Evolutionary conservation across 129 eudicot species (phyloP), one percentile per base, ranked within the genome.

Genomic region (Lactuca saligna): DNA sequence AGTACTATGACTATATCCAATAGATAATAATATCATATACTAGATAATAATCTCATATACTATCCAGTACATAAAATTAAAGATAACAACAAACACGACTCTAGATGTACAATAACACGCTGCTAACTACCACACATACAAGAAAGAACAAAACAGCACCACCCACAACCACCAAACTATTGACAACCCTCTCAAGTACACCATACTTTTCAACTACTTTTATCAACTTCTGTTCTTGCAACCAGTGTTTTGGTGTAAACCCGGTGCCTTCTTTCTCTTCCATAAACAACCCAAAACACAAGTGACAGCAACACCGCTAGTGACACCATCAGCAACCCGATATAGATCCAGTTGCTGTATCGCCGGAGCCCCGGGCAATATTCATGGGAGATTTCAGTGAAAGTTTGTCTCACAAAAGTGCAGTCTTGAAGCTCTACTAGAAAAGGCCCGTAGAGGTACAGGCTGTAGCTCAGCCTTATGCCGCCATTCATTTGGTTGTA

Each of bases 201-300:
- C 32, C 11, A 11, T 17, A 35, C 7, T n/a, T 16, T 31, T 68
- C 80, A 69, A 69, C 14, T 69, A 54, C 50, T 37, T 75, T 76
- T 76, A 29, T 61, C 69, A 6, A 42, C 70, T 9, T 76, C 65
- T 7, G 81, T 62, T 69, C 70, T 69, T 53, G 81, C 71, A 2
- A 41, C 57, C 7, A 72, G 81, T 63, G 68, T 77, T 75, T 89
- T 93, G 5, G 97, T 89, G 73, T 82, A 89, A 12, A 89, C 82
- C 8, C 99, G 91, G 62, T 90, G 96, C 78, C 83, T 75, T 69
- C 99, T 84, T 73, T 94, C 99, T 58, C 97, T 78, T 41, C 97
- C 99, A 13, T 94, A 94, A 35, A 90, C 65, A 14, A 94, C 91
- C 94, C 97, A 94, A 80, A 87, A 85, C 60, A 85, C 74, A 6